phyloP scores from a whole-genome alignment of 495 filamentous ascomycete species.

The Xylaria scruposa region DNA sequence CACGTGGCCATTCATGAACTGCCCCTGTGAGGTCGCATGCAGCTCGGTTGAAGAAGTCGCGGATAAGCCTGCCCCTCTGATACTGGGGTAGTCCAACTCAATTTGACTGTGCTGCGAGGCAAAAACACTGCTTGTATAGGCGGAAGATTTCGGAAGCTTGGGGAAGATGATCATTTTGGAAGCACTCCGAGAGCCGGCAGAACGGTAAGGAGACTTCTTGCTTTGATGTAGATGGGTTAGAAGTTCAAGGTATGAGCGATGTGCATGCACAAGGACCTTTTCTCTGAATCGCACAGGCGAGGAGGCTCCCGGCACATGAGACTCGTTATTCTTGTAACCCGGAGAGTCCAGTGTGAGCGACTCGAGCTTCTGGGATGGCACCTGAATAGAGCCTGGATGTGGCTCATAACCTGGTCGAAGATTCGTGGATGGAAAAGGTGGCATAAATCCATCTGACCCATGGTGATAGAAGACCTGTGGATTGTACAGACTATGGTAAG shows the following conservation, averaged over 20 bases:
- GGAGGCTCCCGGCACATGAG: slow-evolving; percentile 35
- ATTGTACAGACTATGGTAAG: slow-evolving; percentile 30
- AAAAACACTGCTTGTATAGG: slow-evolving; percentile 28
- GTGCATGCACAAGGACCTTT: slow-evolving; percentile 81
- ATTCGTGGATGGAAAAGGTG: slow-evolving; percentile 35
- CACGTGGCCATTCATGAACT: slow-evolving; percentile 29
- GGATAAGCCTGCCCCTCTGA: slow-evolving; percentile 5
- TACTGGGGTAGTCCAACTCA: slow-evolving; percentile 2
- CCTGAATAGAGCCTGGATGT: slow-evolving; percentile 31
- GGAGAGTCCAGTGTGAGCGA: slow-evolving; percentile 47
- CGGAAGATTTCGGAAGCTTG: slow-evolving; percentile 49
- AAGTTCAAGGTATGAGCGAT: slow-evolving; percentile 86
- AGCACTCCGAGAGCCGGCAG: slow-evolving; percentile 34
- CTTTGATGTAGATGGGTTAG: slow-evolving; percentile 74
- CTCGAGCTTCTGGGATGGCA: slow-evolving; percentile 45
- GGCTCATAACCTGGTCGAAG: slow-evolving; percentile 32
- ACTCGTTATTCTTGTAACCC: slow-evolving; percentile 25
- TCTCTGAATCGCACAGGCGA: slow-evolving; percentile 75
- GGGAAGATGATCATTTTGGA: slow-evolving; percentile 57
- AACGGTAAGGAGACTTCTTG: slow-evolving; percentile 52
- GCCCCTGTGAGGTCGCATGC: slow-evolving; percentile 30
- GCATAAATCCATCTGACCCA: slow-evolving; percentile 31
- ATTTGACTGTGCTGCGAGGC: slow-evolving; percentile 27
- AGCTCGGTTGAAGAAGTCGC: slow-evolving; percentile 30
- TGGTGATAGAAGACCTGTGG: slow-evolving; percentile 33